phyloP scores from a whole-genome alignment of 306 rosid genomes.

The Cicer bijugum region DNA sequence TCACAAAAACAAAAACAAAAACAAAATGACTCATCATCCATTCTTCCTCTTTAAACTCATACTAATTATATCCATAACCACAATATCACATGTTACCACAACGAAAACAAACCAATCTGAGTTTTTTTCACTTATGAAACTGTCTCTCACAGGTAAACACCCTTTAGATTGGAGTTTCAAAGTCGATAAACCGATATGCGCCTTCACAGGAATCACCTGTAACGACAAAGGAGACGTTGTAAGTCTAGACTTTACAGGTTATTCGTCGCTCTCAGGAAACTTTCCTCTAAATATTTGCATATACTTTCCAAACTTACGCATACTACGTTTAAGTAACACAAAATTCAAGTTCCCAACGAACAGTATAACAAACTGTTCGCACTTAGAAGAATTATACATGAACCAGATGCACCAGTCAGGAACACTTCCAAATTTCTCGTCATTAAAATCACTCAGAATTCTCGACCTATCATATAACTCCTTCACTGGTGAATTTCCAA shows the following conservation, averaged over 20 bases:
- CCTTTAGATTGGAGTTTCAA: slow-evolving; percentile 57
- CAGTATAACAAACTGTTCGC: slow-evolving; percentile 64
- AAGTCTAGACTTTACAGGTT: slow-evolving; percentile 56
- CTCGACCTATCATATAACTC: slow-evolving; percentile 80
- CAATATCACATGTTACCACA: slow-evolving; percentile 38
- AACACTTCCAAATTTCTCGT: slow-evolving; percentile 73
- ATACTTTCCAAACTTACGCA: slow-evolving; percentile 65
- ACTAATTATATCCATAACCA: slow-evolving; percentile 35
- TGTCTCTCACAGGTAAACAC: slow-evolving; percentile 55
- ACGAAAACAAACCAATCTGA: slow-evolving; percentile 46
- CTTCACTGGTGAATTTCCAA: slow-evolving; percentile 73
- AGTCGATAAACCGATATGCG: slow-evolving; percentile 51
- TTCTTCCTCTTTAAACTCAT: slow-evolving; percentile 46
- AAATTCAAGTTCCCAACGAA: slow-evolving; percentile 55
- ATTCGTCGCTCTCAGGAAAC: slow-evolving; percentile 61
- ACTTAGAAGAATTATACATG: slow-evolving; percentile 66
- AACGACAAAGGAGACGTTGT: slow-evolving; percentile 56
- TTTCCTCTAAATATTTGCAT: slow-evolving; percentile 71
- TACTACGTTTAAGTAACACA: slow-evolving; percentile 58
- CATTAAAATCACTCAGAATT: slow-evolving; percentile 57
- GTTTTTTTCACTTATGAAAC: slow-evolving; percentile 58
- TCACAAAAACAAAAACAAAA: slow-evolving; percentile 32
- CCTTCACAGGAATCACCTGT: slow-evolving; percentile 72
- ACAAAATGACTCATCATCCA: slow-evolving; percentile 49
- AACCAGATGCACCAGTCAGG: slow-evolving; percentile 54